Evolutionary conservation across 106 monocot species (phyloP), one percentile per base, ranked within the genome.

Genomic region (Alisma plantagoaquatica): DNA sequence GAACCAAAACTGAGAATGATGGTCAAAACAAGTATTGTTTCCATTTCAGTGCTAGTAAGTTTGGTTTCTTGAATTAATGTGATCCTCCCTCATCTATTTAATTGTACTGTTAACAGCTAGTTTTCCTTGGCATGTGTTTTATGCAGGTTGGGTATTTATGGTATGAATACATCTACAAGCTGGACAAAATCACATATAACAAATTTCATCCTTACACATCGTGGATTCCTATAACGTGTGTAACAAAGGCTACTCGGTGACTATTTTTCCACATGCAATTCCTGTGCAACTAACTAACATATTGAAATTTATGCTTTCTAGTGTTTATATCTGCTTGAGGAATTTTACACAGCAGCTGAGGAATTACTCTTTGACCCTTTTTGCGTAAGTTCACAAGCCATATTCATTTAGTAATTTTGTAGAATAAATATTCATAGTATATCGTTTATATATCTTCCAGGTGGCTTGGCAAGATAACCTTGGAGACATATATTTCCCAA

Each of bases 221-320:
- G 22, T 94, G 93, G 93, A 94, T 94, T 35, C 93, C 93, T 26
- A 94, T 87, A 35, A 87, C 83, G 87, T 94, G 32, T n/a, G 77
- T 56, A 52, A n/a, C n/a, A n/a, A n/a, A n/a, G n/a, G n/a, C n/a
- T n/a, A n/a, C n/a, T n/a, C n/a, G n/a, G n/a, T n/a, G n/a, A n/a
- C n/a, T n/a, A n/a, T n/a, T n/a, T n/a, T n/a, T n/a, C n/a, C n/a
- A n/a, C n/a, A n/a, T n/a, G n/a, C n/a, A n/a, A n/a, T n/a, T n/a
- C n/a, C n/a, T n/a, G 14, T 38, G 35, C 35, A 38, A 7, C 6
- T 38, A 14, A 14, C 14, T 7, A 38, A 14, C 6, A 14, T 7
- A 7, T 38, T 38, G 14, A 38, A 7, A 14, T 38, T 38, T 38
- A 38, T 38, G 19, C 26, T n/a, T n/a, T 75, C 16, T 69, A 93